Evolutionary conservation across 1,284 basidiomycete genomes (phyloP), one percentile per base, ranked within the genome.

Genomic region (Cystobasidium slooffiae): DNA sequence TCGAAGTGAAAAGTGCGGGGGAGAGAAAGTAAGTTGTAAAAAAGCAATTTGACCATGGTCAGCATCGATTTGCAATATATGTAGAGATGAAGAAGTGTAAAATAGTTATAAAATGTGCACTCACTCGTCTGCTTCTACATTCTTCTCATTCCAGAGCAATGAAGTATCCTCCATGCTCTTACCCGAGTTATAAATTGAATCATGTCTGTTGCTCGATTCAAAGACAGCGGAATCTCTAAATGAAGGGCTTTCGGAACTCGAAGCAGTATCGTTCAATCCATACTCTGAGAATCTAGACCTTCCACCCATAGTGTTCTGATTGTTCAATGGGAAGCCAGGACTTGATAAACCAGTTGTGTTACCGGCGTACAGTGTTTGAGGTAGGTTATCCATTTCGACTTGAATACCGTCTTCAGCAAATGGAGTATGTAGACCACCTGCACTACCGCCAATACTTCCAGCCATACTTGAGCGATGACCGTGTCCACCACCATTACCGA

Each of bases 121-220:
- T 59, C 75, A 79, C 61, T 79, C 79, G 47, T 80, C 78, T 53
- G 67, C 72, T 62, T 80, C 79, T 22, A 61, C 70, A 46, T 77
- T 78, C 68, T 78, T 77, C 66, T 79, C 76, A 49, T 76, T 76
- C 79, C 79, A 80, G 53, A 80, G 53, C 56, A 80, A 55, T 0
- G 62, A 65, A 20, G 70, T 73, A 58, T 73, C 70, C 41, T 73
- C 70, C 70, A 73, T 73, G 8, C 47, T 51, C 22, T 73, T 73
- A 31, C 58, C 63, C 52, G 66, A 72, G n/a, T 52, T 51, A 24
- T 65, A 51, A 62, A 73, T 73, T n/a, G 46, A 52, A 10, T 73
- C 70, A 46, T 63, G 61, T 41, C 66, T 58, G 16, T 61, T 41
- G 7, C 39, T 31, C 16, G 47, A 14, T 14, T 73, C 70, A 46